phyloP scores from a whole-genome alignment of 2,329 filamentous ascomycete species.

The Dothistroma septosporum region DNA sequence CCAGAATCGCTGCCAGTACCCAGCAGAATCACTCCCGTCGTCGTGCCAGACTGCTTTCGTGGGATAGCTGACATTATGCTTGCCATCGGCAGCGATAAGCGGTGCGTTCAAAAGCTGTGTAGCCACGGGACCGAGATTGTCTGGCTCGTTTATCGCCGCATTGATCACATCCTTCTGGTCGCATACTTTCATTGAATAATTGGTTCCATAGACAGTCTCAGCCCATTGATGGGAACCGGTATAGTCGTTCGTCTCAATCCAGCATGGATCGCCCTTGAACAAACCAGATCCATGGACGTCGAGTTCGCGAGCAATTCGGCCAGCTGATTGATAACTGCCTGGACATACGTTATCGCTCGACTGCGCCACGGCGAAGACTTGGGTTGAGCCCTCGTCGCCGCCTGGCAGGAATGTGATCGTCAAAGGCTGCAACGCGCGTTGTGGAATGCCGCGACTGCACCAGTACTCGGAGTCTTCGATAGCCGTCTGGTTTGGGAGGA shows the following conservation, averaged over 20 bases:
- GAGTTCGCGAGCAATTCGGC: conserved; percentile 9
- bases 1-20: conserved; percentile 15
- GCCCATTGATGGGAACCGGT: conserved; percentile 10
- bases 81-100: conserved; percentile 7
- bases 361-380: conserved; percentile 12
- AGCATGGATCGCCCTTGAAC: conserved; percentile 14
- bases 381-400: conserved; percentile 6
- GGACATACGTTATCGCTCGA: conserved; percentile 16
- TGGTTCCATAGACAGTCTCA: conserved; percentile 9
- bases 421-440: conserved; percentile 13
- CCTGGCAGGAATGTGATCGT: conserved; percentile 9
- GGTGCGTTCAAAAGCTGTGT: conserved; percentile 13
- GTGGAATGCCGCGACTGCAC: conserved; percentile 8
- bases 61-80: conserved; percentile 15
- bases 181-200: conserved; percentile 12
- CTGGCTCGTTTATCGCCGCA: conserved; percentile 6
- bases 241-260: conserved; percentile 15
- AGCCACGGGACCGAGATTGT: conserved; percentile 9
- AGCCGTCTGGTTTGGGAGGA: conserved; percentile 10
- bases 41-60: conserved; percentile 9
- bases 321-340: conserved; percentile 9
- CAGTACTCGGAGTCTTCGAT: conserved; percentile 9
- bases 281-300: conserved; percentile 3
- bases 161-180: conserved; percentile 11
- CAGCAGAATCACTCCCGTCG: neutral